These are phyloP conservation scores for Benincasa hispida DNA, from an alignment of 306 rosid genomes.

Conservation along the genomic window DNA sequence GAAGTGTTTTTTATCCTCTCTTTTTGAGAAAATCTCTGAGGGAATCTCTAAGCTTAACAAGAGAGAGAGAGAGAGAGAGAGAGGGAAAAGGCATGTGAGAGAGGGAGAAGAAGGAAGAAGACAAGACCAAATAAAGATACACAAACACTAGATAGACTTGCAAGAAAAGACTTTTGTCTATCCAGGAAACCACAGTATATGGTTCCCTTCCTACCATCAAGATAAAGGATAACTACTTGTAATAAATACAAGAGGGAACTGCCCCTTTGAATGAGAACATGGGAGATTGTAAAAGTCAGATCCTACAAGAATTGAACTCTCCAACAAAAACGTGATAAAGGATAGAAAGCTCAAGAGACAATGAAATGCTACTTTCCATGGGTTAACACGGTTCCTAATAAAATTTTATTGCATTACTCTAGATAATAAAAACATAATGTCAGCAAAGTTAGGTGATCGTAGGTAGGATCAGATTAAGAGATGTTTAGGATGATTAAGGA, in stretches of 20 bases:
- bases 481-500: background rate
- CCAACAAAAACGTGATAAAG: background rate
- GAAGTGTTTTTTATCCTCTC: too few relatives aligned
- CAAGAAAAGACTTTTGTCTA: background rate
- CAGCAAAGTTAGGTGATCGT: background rate
- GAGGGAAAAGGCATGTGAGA: too few relatives aligned
- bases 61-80: too few relatives aligned
- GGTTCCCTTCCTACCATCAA: background rate
- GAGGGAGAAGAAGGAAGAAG: background rate
- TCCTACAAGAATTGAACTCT: too few relatives aligned
- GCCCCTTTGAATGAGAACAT: background rate
- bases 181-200: background rate
- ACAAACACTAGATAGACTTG: background rate
- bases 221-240: background rate
- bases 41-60: too few relatives aligned
- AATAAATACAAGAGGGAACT: background rate
- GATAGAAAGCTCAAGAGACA: background rate
- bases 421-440: background rate
- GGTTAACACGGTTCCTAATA: background rate
- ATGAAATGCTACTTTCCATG: background rate
- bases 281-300: background rate
- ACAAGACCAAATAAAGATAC: background rate
- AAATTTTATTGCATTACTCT: background rate
- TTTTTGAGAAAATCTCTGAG: too few relatives aligned
- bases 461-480: background rate